Evolutionary conservation across 176 grass and related monocot genomes (phyloP), one percentile per base, ranked within the genome.

Genomic region (Bolboschoenus planiculmis): DNA sequence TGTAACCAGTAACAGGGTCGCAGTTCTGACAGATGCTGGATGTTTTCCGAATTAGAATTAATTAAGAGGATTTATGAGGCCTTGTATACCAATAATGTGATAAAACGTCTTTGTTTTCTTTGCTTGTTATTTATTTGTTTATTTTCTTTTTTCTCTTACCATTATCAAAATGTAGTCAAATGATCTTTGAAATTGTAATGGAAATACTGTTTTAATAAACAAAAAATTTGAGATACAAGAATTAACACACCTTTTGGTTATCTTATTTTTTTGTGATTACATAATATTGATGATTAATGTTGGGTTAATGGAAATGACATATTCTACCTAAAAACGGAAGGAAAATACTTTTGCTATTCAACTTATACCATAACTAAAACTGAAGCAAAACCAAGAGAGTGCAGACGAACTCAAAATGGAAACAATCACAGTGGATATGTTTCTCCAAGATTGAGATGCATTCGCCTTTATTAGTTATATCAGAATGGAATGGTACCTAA

Each of bases 11-110:
- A 75, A 29, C 67, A 44, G 39, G 67, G n/a, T 72, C 2, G 40
- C 37, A 29, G 5, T 48, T 74, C 7, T 29, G 42, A 29, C 10
- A 1, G 26, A 20, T 50, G 13, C 27, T 51, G 0, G 15, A 77
- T 18, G 46, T 77, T 50, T 18, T 51, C 43, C n/a, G n/a, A n/a
- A n/a, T n/a, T n/a, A 9, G 21, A 70, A 70, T 1, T 70, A 36
- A 66, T 64, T 64, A 16, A 33, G 5, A 70, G 35, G 65, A 16
- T 0, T 67, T 39, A n/a, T 23, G 46, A 53, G 72, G 23, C 42
- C 14, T 51, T 77, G 72, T 53, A 77, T 77, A 77, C 72, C 72
- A 77, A 51, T 77, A 77, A 51, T 51, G 26, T 31, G 46, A 77
- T 77, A 53, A 71, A 40, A 77, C 40, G 34, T 70, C 14, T 53